Evolutionary conservation across 192 early-diverging fungal species (phyloP), one percentile per base, ranked within the genome.

Genomic region (Backusella liffmaniae): DNA sequence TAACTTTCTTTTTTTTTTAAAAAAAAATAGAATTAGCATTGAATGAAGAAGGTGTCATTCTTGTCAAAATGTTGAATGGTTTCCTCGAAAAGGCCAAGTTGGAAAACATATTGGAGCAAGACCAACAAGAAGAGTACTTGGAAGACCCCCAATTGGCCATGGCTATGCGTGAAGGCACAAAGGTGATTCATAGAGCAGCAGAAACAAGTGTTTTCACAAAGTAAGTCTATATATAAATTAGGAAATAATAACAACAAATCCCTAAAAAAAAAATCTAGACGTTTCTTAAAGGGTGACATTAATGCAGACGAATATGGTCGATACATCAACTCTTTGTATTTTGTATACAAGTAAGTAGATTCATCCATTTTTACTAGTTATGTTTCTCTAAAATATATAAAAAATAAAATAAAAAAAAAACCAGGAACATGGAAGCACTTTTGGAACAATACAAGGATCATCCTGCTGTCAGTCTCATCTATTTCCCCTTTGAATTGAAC

Each of bases 91-190:
- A 75, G 46, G 62, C 73, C 12, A 53, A 75, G 9, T 37, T 37
- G 2, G 59, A 66, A 35, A 41, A 42, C 16, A n/a, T 68, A 18
- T 7, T 56, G 34, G 72, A 62, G 35, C 30, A 59, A 36, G 3
- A 62, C 18, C 23, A 53, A 18, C 6, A n/a, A 16, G 30, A 67
- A 18, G 42, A 76, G 30, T 44, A 72, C 5, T 67, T 78, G 2
- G 80, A 78, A 26, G 74, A 78, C 30, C 77, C 83, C 73, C 83
- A 85, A 73, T 77, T 88, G 65, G 81, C 88, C 23, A 76, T 75
- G 32, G 84, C 82, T 59, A 84, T 90, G 78, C 82, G 81, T 56
- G 84, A 90, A 79, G 83, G 86, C 34, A 90, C 88, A 53, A 87
- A 87, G 66, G 77, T 71, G 36, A 79, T 87, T 21, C 88, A 90